These are phyloP conservation scores for Thielaviopsis euricoi DNA, from an alignment of 2,329 filamentous ascomycete species.

Conservation along the genomic window DNA sequence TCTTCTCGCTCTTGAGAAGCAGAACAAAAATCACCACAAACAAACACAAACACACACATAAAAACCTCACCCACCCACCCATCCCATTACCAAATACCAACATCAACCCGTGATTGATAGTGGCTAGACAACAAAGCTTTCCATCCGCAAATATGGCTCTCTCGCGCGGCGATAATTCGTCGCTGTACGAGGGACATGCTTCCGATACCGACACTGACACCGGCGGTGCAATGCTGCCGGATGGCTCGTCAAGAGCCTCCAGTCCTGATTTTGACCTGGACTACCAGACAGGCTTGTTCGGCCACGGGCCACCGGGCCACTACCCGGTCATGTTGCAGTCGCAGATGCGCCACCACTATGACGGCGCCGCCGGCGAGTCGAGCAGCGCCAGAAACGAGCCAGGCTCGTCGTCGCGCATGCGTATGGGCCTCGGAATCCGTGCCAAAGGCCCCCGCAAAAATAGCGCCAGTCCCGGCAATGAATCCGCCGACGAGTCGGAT, in stretches of 20 bases:
- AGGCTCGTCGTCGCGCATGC: not conserved
- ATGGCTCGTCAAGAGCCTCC: slow-evolving; percentile 5
- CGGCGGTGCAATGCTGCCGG: slow-evolving; percentile 8
- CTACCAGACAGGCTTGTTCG: not conserved
- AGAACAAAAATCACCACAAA: not conserved
- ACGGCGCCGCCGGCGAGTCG: not conserved
- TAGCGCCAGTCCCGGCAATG: not conserved
- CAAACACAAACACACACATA: no score
- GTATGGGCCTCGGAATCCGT: not conserved
- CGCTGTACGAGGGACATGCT: slow-evolving; percentile 10
- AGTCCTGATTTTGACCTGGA: slow-evolving; percentile 1
- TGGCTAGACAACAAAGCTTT: not conserved
- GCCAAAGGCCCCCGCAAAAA: not conserved
- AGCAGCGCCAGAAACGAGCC: not conserved
- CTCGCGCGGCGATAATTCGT: slow-evolving; percentile 5
- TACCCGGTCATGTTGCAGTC: not conserved
- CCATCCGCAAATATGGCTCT: not conserved
- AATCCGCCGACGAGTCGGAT: slow-evolving; percentile 1
- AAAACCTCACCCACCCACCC: no score
- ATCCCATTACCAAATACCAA: not conserved
- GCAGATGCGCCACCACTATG: not conserved
- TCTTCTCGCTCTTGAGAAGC: not conserved
- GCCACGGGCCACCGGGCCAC: not conserved
- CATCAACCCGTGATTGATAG: not conserved
- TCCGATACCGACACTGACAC: slow-evolving; percentile 10